Conservation (phyloP, 768 basidiomycete genomes). For the Boletus coccyginus region DNA sequence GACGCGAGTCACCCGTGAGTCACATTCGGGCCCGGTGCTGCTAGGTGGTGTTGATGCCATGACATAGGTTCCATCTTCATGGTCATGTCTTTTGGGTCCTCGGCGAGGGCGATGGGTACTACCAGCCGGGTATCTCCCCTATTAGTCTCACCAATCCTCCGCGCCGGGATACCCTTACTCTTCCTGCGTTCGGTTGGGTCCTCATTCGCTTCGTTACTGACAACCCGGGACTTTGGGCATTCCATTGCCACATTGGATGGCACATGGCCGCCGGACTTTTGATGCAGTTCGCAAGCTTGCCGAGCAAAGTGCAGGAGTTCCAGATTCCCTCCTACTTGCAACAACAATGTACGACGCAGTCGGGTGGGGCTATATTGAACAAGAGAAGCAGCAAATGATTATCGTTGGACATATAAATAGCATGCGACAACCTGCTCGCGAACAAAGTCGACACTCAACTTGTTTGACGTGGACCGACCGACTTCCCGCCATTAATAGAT, state of each 20-base stretch:
- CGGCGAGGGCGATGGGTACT: slow-evolving; percentile 35
- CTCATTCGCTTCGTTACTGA: slow-evolving; percentile 41
- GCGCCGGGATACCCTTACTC: slow-evolving; percentile 40
- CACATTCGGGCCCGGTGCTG: background rate
- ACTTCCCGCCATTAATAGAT: background rate
- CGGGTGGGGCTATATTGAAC: slow-evolving; percentile 15
- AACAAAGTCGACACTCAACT: background rate
- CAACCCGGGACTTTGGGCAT: slow-evolving; percentile 45
- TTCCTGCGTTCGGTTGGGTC: slow-evolving; percentile 38
- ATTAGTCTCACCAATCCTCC: slow-evolving; percentile 38
- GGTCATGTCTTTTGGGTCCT: slow-evolving; percentile 37
- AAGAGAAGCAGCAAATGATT: slow-evolving; percentile 21
- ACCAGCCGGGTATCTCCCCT: slow-evolving; percentile 24
- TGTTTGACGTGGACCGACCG: background rate
- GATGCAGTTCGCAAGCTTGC: slow-evolving; percentile 40
- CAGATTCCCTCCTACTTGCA: slow-evolving; percentile 34
- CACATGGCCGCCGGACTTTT: slow-evolving; percentile 41
- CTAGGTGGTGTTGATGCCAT: background rate
- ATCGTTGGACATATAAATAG: slow-evolving; percentile 15
- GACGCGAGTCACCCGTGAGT: slow-evolving; percentile 33
- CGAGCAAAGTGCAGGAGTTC: slow-evolving; percentile 33
- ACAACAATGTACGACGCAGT: slow-evolving; percentile 36
- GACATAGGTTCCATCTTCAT: slow-evolving; percentile 36
- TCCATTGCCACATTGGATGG: slow-evolving; percentile 43
- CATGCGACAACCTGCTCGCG: no score